These are phyloP conservation scores for Chenopodium formosanum DNA, from an alignment of 148 eudicot species.

Conservation along the genomic window DNA sequence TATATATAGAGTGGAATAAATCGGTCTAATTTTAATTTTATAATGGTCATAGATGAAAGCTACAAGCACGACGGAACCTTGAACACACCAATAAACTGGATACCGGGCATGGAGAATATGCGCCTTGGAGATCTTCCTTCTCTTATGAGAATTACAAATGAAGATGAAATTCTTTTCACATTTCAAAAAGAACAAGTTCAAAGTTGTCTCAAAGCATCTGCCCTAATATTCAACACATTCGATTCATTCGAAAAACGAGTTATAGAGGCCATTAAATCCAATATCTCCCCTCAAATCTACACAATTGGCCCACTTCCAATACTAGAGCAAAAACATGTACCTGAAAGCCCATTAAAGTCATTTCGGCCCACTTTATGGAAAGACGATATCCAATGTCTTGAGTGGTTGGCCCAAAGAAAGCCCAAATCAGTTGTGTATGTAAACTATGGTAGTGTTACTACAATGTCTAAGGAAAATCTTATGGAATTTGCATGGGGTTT, in stretches of 20 bases:
- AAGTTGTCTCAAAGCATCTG: constrained; percentile 17
- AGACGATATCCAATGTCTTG: constrained; percentile 19
- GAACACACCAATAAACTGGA: constrained; percentile 19
- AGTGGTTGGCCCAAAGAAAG: constrained; percentile 22
- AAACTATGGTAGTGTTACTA: constrained; percentile 22
- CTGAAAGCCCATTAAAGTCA: constrained; percentile 2
- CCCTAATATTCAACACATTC: constrained; percentile 31
- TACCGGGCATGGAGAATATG: constrained; percentile 27
- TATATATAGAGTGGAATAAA: neutral
- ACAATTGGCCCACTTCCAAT: constrained; percentile 20
- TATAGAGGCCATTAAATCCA: neutral
- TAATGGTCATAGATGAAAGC: constrained; percentile 3
- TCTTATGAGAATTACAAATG: constrained; percentile 13
- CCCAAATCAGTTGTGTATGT: constrained; percentile 28
- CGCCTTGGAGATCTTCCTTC: constrained; percentile 24
- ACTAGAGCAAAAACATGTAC: neutral
- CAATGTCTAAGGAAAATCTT: constrained; percentile 10
- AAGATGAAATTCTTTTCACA: constrained; percentile 21
- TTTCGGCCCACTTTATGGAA: constrained; percentile 27
- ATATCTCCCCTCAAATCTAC: constrained; percentile 12
- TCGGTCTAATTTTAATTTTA: neutral
- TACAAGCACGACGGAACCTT: constrained; percentile 22
- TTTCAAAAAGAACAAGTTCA: constrained; percentile 28
- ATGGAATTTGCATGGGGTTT: constrained; percentile 33
- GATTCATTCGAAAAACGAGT: constrained; percentile 25